These are phyloP conservation scores for Telfairia occidentalis DNA, from an alignment of 331 rosid genomes.

Conservation along the genomic window DNA sequence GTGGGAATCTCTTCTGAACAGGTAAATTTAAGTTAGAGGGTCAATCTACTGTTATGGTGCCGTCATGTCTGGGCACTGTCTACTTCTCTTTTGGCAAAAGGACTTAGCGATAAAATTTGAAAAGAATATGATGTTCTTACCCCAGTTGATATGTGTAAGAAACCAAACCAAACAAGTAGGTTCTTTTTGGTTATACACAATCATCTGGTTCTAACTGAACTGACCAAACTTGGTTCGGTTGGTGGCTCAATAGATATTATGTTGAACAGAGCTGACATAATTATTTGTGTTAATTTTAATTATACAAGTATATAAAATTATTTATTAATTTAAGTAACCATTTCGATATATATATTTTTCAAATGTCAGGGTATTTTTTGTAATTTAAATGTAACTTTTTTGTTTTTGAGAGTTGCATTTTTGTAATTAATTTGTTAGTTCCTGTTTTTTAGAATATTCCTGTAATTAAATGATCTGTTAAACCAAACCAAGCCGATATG, in stretches of 20 bases:
- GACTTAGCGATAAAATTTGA: not conserved
- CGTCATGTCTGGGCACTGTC: not conserved
- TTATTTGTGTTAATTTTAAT: not conserved
- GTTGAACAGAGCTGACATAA: not conserved
- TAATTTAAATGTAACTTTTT: not conserved
- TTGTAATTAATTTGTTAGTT: not conserved
- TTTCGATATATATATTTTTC: not conserved
- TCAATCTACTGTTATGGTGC: not conserved
- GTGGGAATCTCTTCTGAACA: slow-evolving; percentile 84
- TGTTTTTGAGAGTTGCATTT: not conserved
- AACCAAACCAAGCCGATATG: not conserved
- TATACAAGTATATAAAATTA: not conserved
- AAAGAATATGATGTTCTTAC: no score
- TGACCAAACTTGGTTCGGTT: not conserved
- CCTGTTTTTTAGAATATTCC: not conserved
- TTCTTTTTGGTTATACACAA: not conserved
- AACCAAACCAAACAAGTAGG: not conserved
- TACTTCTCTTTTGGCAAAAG: not conserved
- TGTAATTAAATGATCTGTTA: not conserved
- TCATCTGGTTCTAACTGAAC: not conserved
- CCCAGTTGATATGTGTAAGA: no score
- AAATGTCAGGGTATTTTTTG: not conserved
- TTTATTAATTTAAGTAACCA: not conserved
- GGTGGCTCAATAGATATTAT: not conserved
- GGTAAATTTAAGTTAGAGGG: slow-evolving; percentile 34